Evolutionary conservation across 768 basidiomycete species (phyloP), one percentile per base, ranked within the genome.

Genomic region (Tulasnella calospora): DNA sequence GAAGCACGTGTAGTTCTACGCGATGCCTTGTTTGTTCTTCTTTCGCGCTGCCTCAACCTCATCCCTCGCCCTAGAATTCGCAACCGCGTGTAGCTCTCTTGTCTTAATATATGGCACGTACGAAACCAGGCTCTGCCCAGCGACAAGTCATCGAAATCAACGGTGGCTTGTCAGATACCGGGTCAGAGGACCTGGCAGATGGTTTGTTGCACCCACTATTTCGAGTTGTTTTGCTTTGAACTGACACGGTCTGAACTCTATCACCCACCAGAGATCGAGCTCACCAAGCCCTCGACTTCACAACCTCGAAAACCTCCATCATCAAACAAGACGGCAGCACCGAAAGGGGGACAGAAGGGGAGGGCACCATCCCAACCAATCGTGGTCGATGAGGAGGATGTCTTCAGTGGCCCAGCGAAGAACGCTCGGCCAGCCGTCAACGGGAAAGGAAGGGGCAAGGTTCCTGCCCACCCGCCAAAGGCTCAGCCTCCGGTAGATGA

Each of bases 211-310:
- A 27, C 61, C 61, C 27, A 67, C 61, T 67, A 67, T 67, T 67
- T 35, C 61, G 61, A 67, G 61, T 67, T 67, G 61, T 67, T 67
- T 67, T 67, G 61, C 61, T 67, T 67, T 67, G 61, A 67, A 67
- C 61, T 67, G 61, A 67, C 61, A 67, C 61, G 61, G 30, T 67
- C 33, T 35, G 30, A 67, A 67, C 61, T 67, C 61, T 67, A 35
- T 67, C 61, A 67, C 30, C 44, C 61, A 0, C 27, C 61, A 35
- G 61, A 67, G 61, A 33, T 33, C 21, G 61, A 67, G 61, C 17
- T 67, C 33, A 27, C 61, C 61, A 67, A 67, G 61, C 61, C 61
- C 61, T 67, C 61, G 17, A 35, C 61, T 12, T 30, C 61, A 12
- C 61, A 67, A 67, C 61, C 61, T 35, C 7, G 33, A 35, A 67